Evolutionary conservation across 805 yeast species (phyloP).

Genomic region (Cyberlindnera xylosilytica): DNA sequence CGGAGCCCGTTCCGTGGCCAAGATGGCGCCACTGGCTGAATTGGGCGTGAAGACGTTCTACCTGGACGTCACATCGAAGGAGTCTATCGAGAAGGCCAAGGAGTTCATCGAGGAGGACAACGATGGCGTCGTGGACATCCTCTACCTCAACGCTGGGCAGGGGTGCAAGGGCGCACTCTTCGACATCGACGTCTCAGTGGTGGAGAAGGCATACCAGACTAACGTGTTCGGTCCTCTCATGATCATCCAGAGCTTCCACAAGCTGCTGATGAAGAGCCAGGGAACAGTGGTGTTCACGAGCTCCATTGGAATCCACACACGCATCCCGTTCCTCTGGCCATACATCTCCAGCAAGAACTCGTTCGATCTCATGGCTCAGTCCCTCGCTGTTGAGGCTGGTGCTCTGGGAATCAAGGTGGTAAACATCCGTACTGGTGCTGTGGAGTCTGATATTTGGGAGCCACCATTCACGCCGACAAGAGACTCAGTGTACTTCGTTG

Average conservation of each 20-base stretch:
- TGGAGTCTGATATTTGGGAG: constrained; percentile 32
- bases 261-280: constrained; percentile 30
- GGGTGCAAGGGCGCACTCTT: constrained; percentile 27
- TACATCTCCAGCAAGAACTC: constrained; percentile 41
- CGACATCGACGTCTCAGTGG: constrained; percentile 30
- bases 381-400: constrained; percentile 34
- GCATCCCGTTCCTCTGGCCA: constrained; percentile 33
- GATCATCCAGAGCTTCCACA: constrained; percentile 33
- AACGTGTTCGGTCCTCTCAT: constrained; percentile 39
- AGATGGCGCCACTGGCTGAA: constrained; percentile 31
- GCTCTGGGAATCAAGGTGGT: constrained; percentile 39
- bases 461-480: constrained; percentile 7
- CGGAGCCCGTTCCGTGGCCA: constrained; percentile 29
- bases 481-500: constrained; percentile 16
- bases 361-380: constrained; percentile 34
- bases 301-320: constrained; percentile 32
- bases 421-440: constrained; percentile 39
- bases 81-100: constrained; percentile 28
- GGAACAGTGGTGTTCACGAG: constrained; percentile 39
- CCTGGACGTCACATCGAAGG: constrained; percentile 35
- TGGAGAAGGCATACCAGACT: constrained; percentile 28
- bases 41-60: constrained; percentile 31
- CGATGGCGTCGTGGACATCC: constrained; percentile 34
- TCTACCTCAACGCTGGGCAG: constrained; percentile 42
- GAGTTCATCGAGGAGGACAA: constrained; percentile 26